These are phyloP conservation scores for Psophocarpus tetragonolobus DNA, from an alignment of 306 rosid genomes.

Conservation along the genomic window DNA sequence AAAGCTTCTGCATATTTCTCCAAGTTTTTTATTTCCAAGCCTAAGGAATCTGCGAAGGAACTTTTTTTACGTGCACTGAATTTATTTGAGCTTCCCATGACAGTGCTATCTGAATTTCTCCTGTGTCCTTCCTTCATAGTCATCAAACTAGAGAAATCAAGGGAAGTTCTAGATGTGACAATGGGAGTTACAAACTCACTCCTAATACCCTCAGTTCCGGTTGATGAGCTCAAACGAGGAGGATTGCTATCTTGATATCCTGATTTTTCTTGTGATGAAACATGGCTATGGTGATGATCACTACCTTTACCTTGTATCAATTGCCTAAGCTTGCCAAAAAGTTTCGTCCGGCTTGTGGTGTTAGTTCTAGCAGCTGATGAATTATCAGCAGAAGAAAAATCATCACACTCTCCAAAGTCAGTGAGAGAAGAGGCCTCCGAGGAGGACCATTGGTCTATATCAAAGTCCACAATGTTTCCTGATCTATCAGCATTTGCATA, in stretches of 20 bases:
- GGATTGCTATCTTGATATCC: slow-evolving; percentile 42
- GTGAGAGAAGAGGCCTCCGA: slow-evolving; percentile 58
- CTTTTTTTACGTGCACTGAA: slow-evolving; percentile 22
- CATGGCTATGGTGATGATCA: slow-evolving; percentile 26
- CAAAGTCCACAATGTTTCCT: slow-evolving; percentile 48
- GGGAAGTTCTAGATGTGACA: slow-evolving; percentile 49
- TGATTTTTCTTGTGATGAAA: slow-evolving; percentile 44
- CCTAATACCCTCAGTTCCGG: slow-evolving; percentile 38
- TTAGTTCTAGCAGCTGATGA: slow-evolving; percentile 47
- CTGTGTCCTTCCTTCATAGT: slow-evolving; percentile 41
- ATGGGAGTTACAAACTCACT: slow-evolving; percentile 32
- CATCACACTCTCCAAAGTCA: slow-evolving; percentile 61
- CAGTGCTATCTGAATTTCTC: slow-evolving; percentile 36
- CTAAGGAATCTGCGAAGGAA: slow-evolving; percentile 37
- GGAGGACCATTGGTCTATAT: slow-evolving; percentile 70
- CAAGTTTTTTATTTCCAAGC: slow-evolving; percentile 48
- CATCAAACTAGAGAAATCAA: slow-evolving; percentile 45
- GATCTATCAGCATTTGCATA: slow-evolving; percentile 65
- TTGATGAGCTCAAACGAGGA: slow-evolving; percentile 42
- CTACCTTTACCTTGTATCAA: slow-evolving; percentile 56
- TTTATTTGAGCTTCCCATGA: slow-evolving; percentile 48
- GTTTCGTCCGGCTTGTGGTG: slow-evolving; percentile 44
- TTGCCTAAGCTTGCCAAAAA: slow-evolving; percentile 60
- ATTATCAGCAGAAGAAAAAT: slow-evolving; percentile 44
- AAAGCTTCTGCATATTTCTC: slow-evolving; percentile 77